A percentile compares a stretch with the other conserved stretches of the same genome.
phyloP scores from a whole-genome alignment of 164 flowering plant species.

The Chloranthus sessilifolius region DNA sequence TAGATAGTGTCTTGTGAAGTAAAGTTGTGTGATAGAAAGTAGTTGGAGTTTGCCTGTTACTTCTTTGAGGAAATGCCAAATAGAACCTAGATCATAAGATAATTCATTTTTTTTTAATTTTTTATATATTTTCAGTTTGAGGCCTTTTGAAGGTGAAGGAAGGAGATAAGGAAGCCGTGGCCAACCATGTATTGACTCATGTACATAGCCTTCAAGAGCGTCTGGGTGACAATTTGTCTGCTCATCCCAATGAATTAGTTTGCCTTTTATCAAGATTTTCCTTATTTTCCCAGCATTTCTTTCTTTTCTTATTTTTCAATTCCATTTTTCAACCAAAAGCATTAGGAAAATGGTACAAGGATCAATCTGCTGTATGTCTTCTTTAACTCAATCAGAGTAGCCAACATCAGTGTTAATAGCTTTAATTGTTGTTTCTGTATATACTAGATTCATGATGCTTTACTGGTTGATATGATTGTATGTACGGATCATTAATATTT shows the following conservation, averaged over 20 bases:
- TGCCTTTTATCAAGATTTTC: slow-evolving; percentile 23
- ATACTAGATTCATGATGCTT: too few species aligned
- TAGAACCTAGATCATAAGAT: too few species aligned
- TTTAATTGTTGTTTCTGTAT: neutral
- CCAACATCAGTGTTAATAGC: neutral
- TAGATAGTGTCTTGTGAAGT: too few species aligned
- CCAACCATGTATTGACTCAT: slow-evolving; percentile 19
- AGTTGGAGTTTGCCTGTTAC: too few species aligned
- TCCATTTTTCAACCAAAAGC: too few species aligned
- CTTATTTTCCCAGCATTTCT: neutral
- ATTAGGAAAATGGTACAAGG: neutral
- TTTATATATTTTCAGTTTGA: slow-evolving; percentile 7
- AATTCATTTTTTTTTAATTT: neutral
- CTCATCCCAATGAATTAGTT: slow-evolving; percentile 23
- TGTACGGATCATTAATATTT: neutral
- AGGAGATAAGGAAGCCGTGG: slow-evolving; percentile 18
- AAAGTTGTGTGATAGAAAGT: too few species aligned
- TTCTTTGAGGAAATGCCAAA: too few species aligned
- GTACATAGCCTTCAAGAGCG: slow-evolving; percentile 27
- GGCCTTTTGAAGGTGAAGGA: neutral
- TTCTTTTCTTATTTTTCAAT: neutral
- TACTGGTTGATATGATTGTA: neutral
- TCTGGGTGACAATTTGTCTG: slow-evolving; percentile 17
- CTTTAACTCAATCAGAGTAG: too few species aligned
- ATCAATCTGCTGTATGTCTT: too few species aligned